A percentile compares a stretch with the other conserved stretches of the same genome.
phyloP scores from a whole-genome alignment of 2,329 filamentous ascomycete species.

The Shiraia sp. region DNA sequence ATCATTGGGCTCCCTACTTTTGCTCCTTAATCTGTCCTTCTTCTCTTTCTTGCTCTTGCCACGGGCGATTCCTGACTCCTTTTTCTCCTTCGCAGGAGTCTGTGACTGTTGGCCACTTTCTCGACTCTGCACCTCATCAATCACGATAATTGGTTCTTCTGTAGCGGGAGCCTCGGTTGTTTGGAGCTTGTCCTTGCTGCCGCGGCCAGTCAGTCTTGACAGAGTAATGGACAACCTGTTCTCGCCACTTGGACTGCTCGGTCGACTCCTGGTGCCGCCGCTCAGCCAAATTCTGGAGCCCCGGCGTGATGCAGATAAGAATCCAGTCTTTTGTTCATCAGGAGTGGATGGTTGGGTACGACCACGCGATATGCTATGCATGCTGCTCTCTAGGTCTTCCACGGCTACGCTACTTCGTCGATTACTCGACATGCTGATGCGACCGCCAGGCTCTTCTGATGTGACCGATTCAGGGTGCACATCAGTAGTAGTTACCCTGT shows the following conservation, averaged over 20 bases:
- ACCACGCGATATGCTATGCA: conserved; percentile 31
- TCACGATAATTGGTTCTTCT: conserved; percentile 36
- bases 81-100: conserved; percentile 29
- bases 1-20: conserved; percentile 47
- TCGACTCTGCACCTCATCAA: conserved; percentile 21
- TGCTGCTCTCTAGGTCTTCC: conserved; percentile 42
- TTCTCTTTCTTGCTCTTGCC: conserved; percentile 39
- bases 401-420: conserved; percentile 47
- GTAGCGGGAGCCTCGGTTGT: conserved; percentile 18
- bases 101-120: conserved; percentile 15
- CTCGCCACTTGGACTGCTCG: conserved; percentile 47
- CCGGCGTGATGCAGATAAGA: conserved; percentile 39
- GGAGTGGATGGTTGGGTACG: conserved; percentile 48
- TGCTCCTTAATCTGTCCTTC: conserved; percentile 40
- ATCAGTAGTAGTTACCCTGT: conserved; percentile 21
- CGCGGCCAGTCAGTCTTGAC: conserved; percentile 44
- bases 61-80: conserved; percentile 22
- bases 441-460: conserved; percentile 31
- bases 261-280: conserved; percentile 45
- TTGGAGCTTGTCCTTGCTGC: conserved; percentile 48
- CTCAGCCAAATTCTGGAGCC: conserved; percentile 36
- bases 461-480: conserved; percentile 15
- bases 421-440: conserved; percentile 43
- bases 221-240: conserved; percentile 49
- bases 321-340: conserved; percentile 45